Evolutionary conservation across 495 filamentous ascomycete species (phyloP).

Genomic region (Penicillium bovifimosum): DNA sequence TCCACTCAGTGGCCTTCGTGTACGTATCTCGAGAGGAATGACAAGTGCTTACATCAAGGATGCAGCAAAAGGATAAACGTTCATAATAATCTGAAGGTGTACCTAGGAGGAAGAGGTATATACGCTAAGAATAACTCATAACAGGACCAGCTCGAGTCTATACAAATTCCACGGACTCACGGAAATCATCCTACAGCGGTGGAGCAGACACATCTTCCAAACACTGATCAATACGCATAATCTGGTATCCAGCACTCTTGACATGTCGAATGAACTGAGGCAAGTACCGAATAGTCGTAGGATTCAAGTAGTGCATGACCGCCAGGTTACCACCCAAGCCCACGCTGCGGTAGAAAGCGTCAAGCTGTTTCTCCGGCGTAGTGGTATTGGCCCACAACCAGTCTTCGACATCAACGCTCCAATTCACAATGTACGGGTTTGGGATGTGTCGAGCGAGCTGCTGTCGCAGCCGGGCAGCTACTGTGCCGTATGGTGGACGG

Average conservation of each 20-base stretch:
- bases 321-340: conserved; percentile 63
- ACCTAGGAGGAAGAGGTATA: background rate
- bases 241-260: conserved; percentile 56
- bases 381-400: conserved; percentile 63
- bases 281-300: conserved; percentile 62
- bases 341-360: conserved; percentile 66
- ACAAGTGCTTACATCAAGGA: too few relatives aligned
- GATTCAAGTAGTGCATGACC: conserved; percentile 72
- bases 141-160: background rate
- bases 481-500: conserved; percentile 70
- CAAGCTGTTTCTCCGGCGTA: conserved; percentile 69
- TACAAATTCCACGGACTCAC: background rate
- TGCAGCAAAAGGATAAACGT: background rate
- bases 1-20: too few relatives aligned
- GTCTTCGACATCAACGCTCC: conserved; percentile 75
- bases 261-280: conserved; percentile 64
- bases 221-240: conserved; percentile 80
- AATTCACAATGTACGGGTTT: conserved; percentile 58
- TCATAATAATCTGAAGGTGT: background rate
- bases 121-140: conserved; percentile 8
- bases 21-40: too few relatives aligned
- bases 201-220: conserved; percentile 66
- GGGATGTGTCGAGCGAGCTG: conserved; percentile 49
- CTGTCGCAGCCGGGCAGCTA: conserved; percentile 66
- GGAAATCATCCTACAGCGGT: conserved; percentile 30